Evolutionary conservation across 768 basidiomycete species (phyloP), one percentile per base, ranked within the genome.

Genomic region (Mrakia gelida): DNA sequence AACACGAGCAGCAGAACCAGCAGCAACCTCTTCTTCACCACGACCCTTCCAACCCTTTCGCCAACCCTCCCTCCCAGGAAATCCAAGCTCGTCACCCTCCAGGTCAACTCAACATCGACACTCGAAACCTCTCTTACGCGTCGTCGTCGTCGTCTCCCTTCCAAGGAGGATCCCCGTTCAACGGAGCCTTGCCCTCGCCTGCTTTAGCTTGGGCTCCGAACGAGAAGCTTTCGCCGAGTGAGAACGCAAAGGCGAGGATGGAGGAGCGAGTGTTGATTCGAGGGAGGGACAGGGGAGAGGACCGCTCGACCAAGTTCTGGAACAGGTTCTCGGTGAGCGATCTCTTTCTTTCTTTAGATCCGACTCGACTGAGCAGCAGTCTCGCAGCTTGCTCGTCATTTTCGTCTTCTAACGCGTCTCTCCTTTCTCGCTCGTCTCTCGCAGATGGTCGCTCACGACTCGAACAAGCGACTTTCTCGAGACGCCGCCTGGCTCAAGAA

Each of bases 401-500:
- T 1, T 41, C 68, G 28, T 3, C 2, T 52, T 15, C 71, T 71
- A 23, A 43, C 43, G 45, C 6, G 10, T 26, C 23, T 18, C 52
- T 32, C 26, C 71, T 1, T 43, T n/a, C n/a, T 68, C 43, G 68
- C 34, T 34, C 49, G 15, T 18, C 30, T 26, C 38, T 26, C 49
- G 41, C 43, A 73, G 71, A 73, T 73, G 52, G 56, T 73, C 49
- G 71, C 71, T 23, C 71, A 73, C 45, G 45, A 43, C 21, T 32
- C n/a, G 21, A 38, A 70, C 23, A 70, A 54, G 16, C 71, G 28
- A 21, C 41, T 21, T 30, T 49, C 71, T 11, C 52, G n/a, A 38
- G 71, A 73, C 71, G 71, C 71, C 71, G 71, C 52, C 56, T 73
- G 71, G 71, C 71, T 73, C 32, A 52, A 73, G 49, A 59, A 52